Evolutionary conservation across 1,284 basidiomycete genomes (phyloP), one percentile per base, ranked within the genome.

Genomic region (Exobasidium cylindrosporum): DNA sequence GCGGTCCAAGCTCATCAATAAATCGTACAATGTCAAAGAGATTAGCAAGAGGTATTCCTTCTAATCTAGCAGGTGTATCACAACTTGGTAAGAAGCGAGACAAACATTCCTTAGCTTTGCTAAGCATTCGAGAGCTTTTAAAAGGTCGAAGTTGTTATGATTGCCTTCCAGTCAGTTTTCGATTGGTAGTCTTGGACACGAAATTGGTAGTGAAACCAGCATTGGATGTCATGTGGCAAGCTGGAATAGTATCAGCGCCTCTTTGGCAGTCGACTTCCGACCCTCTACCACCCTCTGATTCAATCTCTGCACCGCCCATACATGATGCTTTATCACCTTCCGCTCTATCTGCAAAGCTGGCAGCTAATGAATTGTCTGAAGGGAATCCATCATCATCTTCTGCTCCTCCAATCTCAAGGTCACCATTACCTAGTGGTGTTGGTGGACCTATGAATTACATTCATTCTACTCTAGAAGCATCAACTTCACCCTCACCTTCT

Each of bases 161-260:
- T 81, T 92, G 93, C 28, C 93, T 97, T 71, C 94, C 94, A 17
- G 91, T 97, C 82, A 91, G 89, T 82, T 98, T 95, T 82, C 86
- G 96, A 68, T 85, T 98, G 71, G 97, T 98, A 77, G 92, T 97
- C 21, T 86, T 99, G 58, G 96, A 99, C 82, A 78, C 75, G 6
- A 72, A 77, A 49, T 70, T 79, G 26, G 73, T 76, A 4, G 73
- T 79, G 52, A 73, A 72, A 58, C 72, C 77, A 0, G 77, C 77
- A 13, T 63, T 79, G 13, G 77, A 79, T 5, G 74, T 78, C 65
- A 78, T 79, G 76, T 77, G 70, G 68, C 76, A 77, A 63, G 74
- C 77, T 4, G 74, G 92, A 66, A 93, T 98, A 61, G 95, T 98
- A 4, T 97, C 95, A 3, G 96, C 96, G 2, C 95, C 96, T 2